Base-by-base conservation (phyloP, 208 protist genomes). In the Trichomonas tenax region DNA sequence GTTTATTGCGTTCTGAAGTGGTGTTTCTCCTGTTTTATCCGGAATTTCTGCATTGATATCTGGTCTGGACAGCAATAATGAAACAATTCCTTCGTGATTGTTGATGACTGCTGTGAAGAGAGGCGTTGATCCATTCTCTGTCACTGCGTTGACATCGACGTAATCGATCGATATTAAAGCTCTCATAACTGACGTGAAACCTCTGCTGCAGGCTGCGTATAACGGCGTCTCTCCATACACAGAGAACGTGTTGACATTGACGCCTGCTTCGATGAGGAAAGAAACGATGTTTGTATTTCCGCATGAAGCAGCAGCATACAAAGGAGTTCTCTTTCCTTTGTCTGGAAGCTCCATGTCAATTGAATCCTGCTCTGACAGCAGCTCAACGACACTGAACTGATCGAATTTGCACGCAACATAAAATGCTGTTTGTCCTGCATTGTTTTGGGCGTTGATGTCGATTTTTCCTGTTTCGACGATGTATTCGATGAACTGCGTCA, bases 11-110 rank as follows among this genome's bases (percentile, higher is more conserved):
- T 72, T 72, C 26, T 72, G 4, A 8, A 72, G 58, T 17, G 58
- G 58, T n/a, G 58, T 72, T 72, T 72, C 58, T 72, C 58, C 58
- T 72, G 58, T 72, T 72, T 72, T 72, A 72, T 72, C 58, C 8
- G 58, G 58, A 26, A 72, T 72, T n/a, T 8, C 26, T 72, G 58
- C 21, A 26, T 72, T 72, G 3, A 72, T 72, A 72, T 72, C 58
- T 26, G 11, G 21, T 21, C 58, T 72, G 8, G 58, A n/a, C 21
- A 96, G 36, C 9, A 96, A 45, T 82, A 96, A 82, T 23, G 26
- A 11, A 41, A 41, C 89, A 45, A 96, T n/a, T 15, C n/a, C n/a
- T 40, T 96, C 34, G 89, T 96, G 89, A 34, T 96, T 96, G n/a
- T 44, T 44, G 31, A 96, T 96, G 9, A 40, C n/a, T 40, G 89